phyloP scores from a whole-genome alignment of 768 basidiomycete genomes.

The Leccinellum rugosiceps region DNA sequence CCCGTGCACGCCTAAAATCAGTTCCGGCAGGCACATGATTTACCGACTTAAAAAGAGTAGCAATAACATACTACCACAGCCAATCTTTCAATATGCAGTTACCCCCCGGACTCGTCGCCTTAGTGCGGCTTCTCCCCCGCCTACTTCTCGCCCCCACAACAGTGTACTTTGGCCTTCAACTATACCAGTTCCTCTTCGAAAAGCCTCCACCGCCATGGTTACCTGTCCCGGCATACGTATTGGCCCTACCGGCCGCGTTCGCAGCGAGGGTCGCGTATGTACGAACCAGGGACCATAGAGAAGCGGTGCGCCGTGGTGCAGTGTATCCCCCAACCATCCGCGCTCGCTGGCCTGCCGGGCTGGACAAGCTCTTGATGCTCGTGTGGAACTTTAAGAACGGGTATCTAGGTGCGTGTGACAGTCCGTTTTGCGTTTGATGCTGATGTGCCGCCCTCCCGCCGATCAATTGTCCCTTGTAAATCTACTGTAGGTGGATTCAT shows the following conservation, averaged over 20 bases:
- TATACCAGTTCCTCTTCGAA: conserved; percentile 7
- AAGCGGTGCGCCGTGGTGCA: conserved; percentile 45
- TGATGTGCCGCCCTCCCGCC: neutral
- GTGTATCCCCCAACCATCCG: conserved; percentile 37
- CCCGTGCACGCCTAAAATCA: too few species aligned
- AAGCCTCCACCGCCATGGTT: conserved; percentile 12
- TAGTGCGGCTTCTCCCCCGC: conserved; percentile 29
- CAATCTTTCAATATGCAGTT: neutral
- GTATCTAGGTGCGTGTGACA: conserved; percentile 42
- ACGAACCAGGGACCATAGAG: conserved; percentile 39
- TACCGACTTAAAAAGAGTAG: too few species aligned
- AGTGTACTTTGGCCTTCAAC: conserved; percentile 10
- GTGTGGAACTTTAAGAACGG: conserved; percentile 40
- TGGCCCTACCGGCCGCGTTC: conserved; percentile 25
- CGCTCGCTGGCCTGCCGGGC: conserved; percentile 41
- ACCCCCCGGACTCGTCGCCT: conserved; percentile 33
- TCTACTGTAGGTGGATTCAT: neutral
- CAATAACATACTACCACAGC: too few species aligned
- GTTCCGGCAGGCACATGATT: too few species aligned
- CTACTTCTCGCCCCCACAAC: conserved; percentile 17
- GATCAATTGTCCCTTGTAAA: neutral
- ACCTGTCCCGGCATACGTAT: conserved; percentile 13
- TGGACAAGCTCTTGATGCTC: conserved; percentile 43
- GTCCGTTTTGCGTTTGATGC: neutral
- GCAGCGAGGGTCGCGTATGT: conserved; percentile 37